phyloP scores from a whole-genome alignment of 371 early-diverging fungal genomes.

The Funneliformis caledonium region DNA sequence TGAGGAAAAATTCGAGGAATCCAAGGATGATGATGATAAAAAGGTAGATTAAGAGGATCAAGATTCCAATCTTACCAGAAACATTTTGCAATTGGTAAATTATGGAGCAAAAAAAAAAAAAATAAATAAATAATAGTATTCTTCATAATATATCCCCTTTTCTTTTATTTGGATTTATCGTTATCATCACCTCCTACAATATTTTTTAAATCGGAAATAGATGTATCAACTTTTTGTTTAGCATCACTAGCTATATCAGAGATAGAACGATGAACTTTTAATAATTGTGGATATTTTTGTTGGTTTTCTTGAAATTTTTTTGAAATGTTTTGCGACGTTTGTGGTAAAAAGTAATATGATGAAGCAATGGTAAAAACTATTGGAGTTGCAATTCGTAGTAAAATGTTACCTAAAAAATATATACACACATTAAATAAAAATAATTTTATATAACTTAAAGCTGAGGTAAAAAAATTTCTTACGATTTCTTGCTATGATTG shows the following conservation, averaged over 20 bases:
- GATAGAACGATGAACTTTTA: constrained; percentile 34
- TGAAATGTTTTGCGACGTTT: constrained; percentile 35
- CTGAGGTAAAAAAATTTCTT: neutral
- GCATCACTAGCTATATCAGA: neutral
- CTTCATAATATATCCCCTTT: too few species aligned
- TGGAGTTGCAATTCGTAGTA: constrained; percentile 27
- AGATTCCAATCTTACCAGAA: neutral
- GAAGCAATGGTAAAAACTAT: constrained; percentile 32
- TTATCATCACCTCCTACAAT: too few species aligned
- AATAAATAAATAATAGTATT: too few species aligned
- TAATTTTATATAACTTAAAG: neutral
- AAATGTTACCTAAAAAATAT: constrained; percentile 11
- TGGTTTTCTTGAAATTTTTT: constrained; percentile 31
- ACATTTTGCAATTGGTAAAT: neutral
- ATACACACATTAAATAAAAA: neutral
- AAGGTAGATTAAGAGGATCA: neutral
- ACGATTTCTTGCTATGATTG: constrained; percentile 32
- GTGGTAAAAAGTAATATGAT: constrained; percentile 39
- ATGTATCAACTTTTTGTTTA: constrained; percentile 25
- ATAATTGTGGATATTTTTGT: constrained; percentile 24
- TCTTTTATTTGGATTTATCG: neutral
- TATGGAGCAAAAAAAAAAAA: too few species aligned
- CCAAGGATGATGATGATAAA: neutral
- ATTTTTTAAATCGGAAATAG: neutral
- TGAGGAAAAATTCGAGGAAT: neutral